Evolutionary conservation across 495 filamentous ascomycete genomes (phyloP).

Genomic region (Aspergillus homomorphus): DNA sequence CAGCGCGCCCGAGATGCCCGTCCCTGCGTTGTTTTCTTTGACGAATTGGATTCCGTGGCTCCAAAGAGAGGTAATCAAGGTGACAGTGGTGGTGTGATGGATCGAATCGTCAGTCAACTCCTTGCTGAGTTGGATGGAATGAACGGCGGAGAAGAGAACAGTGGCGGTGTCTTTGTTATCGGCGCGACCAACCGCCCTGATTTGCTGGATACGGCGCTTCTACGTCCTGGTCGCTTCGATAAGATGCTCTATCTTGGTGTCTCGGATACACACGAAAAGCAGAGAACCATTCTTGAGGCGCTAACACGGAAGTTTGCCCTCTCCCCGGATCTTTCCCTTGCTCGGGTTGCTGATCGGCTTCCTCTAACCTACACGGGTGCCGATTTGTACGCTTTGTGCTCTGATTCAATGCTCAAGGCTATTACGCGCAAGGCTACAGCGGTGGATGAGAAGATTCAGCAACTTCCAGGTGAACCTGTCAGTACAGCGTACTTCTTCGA

Average conservation of each 20-base stretch:
- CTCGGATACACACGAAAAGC: conserved; percentile 94
- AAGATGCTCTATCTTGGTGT: conserved; percentile 99
- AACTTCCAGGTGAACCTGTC: conserved; percentile 54
- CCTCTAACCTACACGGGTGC: conserved; percentile 97
- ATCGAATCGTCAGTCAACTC: conserved; percentile 93
- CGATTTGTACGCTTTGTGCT: conserved; percentile 94
- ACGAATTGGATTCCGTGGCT: conserved; percentile 94
- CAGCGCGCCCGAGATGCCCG: conserved; percentile 89
- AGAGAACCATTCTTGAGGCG: conserved; percentile 89
- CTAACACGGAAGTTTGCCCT: conserved; percentile 92
- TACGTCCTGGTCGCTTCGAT: conserved; percentile 91
- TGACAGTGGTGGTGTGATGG: conserved; percentile 98
- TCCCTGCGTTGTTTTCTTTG: conserved; percentile 99
- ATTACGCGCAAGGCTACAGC: conserved; percentile 84
- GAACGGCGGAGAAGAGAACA: conserved; percentile 84
- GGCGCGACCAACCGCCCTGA: conserved; percentile 96
- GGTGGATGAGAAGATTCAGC: conserved; percentile 80
- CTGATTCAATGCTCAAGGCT: conserved; percentile 97
- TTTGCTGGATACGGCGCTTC: conserved; percentile 83
- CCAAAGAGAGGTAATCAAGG: conserved; percentile 97
- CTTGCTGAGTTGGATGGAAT: conserved; percentile 96
- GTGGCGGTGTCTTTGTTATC: conserved; percentile 92
- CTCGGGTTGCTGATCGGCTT: conserved; percentile 67
- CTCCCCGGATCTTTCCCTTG: conserved; percentile 69
- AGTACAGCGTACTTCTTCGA: conserved; percentile 94